Base-by-base conservation (phyloP, 2,329 filamentous ascomycete species). In the Botrytis hyacinthi region DNA sequence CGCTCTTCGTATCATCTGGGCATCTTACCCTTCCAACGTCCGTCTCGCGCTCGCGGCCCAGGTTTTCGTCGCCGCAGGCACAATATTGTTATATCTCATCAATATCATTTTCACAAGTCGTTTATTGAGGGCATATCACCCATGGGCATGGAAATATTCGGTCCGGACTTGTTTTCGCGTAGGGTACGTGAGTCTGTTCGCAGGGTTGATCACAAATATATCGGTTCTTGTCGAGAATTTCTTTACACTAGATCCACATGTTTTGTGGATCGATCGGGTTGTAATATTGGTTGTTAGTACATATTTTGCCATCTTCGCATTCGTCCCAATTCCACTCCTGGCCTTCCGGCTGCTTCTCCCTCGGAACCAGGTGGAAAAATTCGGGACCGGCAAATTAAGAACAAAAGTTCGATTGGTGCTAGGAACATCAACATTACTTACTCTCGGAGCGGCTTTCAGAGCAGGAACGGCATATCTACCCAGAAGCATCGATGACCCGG, bases 51-150 rank as follows among this genome's bases (percentile, higher is more conserved):
- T 72, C 26, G 51, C 71, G 1, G 71, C 71, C 1, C 63, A 68
- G n/a, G 35, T 72, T 3, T 72, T 72, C 32, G 63, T 77, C 37
- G 73, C 75, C 12, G 76, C 72, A 14, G 77, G 76, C 32, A 89
- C 94, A 20, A 81, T 96, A 54, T 82, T 97, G 12, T 84, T 97
- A 42, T 95, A 93, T 81, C 83, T 95, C 77, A 84, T 94, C 81
- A 95, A 97, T 83, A 83, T 97, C 57, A 83, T 96, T 78, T 92
- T 94, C 79, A 83, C 90, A 0, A 92, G 94, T 81, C 89, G 93
- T 59, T 86, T 97, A 44, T 82, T 96, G 40, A 87, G 93, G 66
- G 91, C 91, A 9, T 88, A 89, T 69, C 92, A 95, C 78, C 80
- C 80, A 1, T 79, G 93, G 37, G 93, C 93, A 73, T 95, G 93